Evolutionary conservation across 2,329 filamentous ascomycete species (phyloP).

Genomic region (Blastomyces emzantsi): DNA sequence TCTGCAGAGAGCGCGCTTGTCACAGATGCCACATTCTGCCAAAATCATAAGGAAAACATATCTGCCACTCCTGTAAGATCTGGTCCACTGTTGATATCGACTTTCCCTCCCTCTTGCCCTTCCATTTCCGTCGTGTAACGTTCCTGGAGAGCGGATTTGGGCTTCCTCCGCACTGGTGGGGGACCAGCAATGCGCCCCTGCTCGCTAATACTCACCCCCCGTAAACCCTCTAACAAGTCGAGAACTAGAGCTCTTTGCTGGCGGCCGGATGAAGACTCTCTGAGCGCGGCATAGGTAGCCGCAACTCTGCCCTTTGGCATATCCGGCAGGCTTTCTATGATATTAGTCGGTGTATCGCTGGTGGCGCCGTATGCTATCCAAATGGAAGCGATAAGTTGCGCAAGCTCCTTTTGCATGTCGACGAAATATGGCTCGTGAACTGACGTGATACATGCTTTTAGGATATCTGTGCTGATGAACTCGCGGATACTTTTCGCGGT

Average conservation of each 20-base stretch:
- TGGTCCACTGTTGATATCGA: slow-evolving; percentile 39
- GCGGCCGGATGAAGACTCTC: slow-evolving; percentile 50
- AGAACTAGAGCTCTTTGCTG: slow-evolving; percentile 74
- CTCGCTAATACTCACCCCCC: slow-evolving; percentile 87
- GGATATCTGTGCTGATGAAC: slow-evolving; percentile 79
- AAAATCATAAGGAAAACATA: slow-evolving; percentile 39
- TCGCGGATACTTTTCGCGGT: slow-evolving; percentile 66
- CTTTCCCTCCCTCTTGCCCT: slow-evolving; percentile 32
- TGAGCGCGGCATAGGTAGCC: slow-evolving; percentile 51
- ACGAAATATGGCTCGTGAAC: slow-evolving; percentile 96
- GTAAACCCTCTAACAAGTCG: slow-evolving; percentile 73
- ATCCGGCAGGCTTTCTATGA: slow-evolving; percentile 72
- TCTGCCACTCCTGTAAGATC: slow-evolving; percentile 46
- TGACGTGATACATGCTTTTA: slow-evolving; percentile 81
- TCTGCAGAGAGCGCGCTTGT: neutral
- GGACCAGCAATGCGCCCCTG: slow-evolving; percentile 65
- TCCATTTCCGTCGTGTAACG: slow-evolving; percentile 40
- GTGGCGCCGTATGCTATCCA: slow-evolving; percentile 63
- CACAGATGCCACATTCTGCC: neutral
- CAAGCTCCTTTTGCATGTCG: slow-evolving; percentile 87
- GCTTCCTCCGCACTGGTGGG: slow-evolving; percentile 35
- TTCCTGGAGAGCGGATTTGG: slow-evolving; percentile 34
- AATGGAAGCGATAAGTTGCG: slow-evolving; percentile 76
- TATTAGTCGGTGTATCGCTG: slow-evolving; percentile 60
- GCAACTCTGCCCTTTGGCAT: slow-evolving; percentile 62